Evolutionary conservation across 2,329 filamentous ascomycete species (phyloP).

Genomic region (Teratosphaeria gauchensis): DNA sequence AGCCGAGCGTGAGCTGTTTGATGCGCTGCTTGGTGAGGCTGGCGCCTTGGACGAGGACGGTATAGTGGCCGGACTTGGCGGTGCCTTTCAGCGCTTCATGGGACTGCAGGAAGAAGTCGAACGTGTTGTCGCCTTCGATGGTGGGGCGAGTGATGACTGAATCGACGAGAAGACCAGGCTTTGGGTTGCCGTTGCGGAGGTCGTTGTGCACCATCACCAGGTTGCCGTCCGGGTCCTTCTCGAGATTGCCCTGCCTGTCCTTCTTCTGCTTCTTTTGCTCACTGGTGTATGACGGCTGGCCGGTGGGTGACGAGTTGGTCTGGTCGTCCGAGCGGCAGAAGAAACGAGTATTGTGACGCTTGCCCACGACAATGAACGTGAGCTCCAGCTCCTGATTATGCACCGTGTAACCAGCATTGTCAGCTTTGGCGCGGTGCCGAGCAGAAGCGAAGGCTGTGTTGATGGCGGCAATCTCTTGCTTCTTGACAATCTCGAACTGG

Average conservation of each 20-base stretch:
- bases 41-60: constrained; percentile 10
- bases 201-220: too few species aligned
- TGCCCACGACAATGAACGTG: constrained; percentile 22
- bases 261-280: neutral
- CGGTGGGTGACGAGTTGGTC: neutral
- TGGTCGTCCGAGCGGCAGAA: constrained; percentile 12
- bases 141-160: neutral
- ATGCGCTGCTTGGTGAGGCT: neutral
- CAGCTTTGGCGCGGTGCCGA: too few species aligned
- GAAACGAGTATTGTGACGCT: constrained; percentile 33
- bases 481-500: constrained; percentile 13
- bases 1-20: constrained; percentile 15
- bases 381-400: constrained; percentile 8
- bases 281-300: neutral
- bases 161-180: constrained; percentile 11
- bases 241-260: too few species aligned
- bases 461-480: too few species aligned
- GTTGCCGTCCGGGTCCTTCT: too few species aligned
- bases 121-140: constrained; percentile 5
- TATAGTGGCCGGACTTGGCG: constrained; percentile 18
- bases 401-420: too few species aligned
- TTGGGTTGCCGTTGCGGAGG: constrained; percentile 18
- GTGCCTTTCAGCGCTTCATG: constrained; percentile 9
- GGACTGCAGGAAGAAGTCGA: constrained; percentile 15
- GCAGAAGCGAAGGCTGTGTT: too few species aligned